A percentile compares a stretch with the other conserved stretches of the same genome.
These are phyloP conservation scores for Zygosaccharomyces siamensis DNA, from an alignment of 805 yeast genomes.

Conservation along the genomic window DNA sequence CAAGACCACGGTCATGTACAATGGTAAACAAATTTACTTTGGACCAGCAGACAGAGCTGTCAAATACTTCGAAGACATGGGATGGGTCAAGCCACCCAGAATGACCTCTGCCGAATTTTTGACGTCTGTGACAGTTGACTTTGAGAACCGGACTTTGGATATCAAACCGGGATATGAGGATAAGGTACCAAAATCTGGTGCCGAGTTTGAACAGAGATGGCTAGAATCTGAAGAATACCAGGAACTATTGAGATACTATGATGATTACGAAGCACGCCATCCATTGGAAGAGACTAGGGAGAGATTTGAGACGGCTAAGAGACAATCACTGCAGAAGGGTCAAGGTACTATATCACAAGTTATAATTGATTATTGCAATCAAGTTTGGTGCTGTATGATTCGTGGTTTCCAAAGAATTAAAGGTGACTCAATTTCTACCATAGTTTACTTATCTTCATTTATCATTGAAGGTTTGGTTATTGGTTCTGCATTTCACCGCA, in stretches of 20 bases:
- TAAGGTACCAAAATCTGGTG: slow-evolving; percentile 50
- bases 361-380: slow-evolving; percentile 45
- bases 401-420: slow-evolving; percentile 52
- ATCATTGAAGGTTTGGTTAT: slow-evolving; percentile 53
- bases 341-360: slow-evolving; percentile 39
- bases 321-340: slow-evolving; percentile 41
- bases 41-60: slow-evolving; percentile 53
- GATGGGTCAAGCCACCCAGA: slow-evolving; percentile 56
- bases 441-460: slow-evolving; percentile 49
- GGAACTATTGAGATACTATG: slow-evolving; percentile 36
- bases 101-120: slow-evolving; percentile 66
- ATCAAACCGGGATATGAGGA: slow-evolving; percentile 45
- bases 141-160: slow-evolving; percentile 48
- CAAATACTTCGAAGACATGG: slow-evolving; percentile 54
- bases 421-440: slow-evolving; percentile 54
- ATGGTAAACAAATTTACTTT: slow-evolving; percentile 57
- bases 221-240: slow-evolving; percentile 50
- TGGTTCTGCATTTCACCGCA: slow-evolving; percentile 56
- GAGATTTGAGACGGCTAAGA: slow-evolving; percentile 39
- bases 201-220: slow-evolving; percentile 60
- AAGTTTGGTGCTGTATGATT: slow-evolving; percentile 45
- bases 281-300: slow-evolving; percentile 38
- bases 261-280: slow-evolving; percentile 40
- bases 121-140: slow-evolving; percentile 60
- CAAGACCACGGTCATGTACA: slow-evolving; percentile 54